Evolutionary conservation across 208 protist species (phyloP).

Genomic region (Leishmania turanica): DNA sequence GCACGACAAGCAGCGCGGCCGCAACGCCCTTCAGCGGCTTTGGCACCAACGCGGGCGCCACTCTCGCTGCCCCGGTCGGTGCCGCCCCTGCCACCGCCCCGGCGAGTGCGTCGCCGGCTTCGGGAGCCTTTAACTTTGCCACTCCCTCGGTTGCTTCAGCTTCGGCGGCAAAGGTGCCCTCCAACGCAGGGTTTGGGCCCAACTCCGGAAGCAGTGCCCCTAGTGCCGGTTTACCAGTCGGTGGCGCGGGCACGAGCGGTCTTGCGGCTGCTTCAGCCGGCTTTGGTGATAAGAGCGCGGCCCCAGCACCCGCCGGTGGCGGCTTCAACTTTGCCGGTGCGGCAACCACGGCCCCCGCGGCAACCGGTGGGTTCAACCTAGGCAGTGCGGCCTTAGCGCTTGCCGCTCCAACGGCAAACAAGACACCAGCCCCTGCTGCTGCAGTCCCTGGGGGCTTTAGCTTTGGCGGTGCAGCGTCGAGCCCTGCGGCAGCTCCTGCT

Average conservation of each 20-base stretch:
- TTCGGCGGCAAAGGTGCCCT: background rate
- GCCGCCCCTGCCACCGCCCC: constrained; percentile 6
- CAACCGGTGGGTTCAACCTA: constrained; percentile 12
- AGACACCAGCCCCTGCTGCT: background rate
- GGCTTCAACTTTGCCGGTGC: constrained; percentile 24
- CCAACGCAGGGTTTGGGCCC: background rate
- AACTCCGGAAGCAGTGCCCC: background rate
- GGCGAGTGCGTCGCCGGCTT: constrained; percentile 5
- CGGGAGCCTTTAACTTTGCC: background rate
- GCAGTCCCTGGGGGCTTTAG: constrained; percentile 14
- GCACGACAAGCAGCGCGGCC: background rate
- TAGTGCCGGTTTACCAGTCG: background rate
- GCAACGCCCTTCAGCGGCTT: constrained; percentile 4
- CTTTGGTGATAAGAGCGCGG: background rate
- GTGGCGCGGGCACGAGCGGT: background rate
- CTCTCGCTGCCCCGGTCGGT: constrained; percentile 1
- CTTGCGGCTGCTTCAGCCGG: background rate
- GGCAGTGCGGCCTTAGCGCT: constrained; percentile 10
- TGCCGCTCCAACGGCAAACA: background rate
- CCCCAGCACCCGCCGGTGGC: background rate
- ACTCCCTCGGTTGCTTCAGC: constrained; percentile 8
- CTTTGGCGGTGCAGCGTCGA: constrained; percentile 19
- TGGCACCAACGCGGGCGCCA: background rate
- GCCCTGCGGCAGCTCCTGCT: constrained; percentile 17
- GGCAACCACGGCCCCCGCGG: background rate